Evolutionary conservation across 1,284 basidiomycete genomes (phyloP), one percentile per base, ranked within the genome.

Genomic region (Wallemia mellicola): DNA sequence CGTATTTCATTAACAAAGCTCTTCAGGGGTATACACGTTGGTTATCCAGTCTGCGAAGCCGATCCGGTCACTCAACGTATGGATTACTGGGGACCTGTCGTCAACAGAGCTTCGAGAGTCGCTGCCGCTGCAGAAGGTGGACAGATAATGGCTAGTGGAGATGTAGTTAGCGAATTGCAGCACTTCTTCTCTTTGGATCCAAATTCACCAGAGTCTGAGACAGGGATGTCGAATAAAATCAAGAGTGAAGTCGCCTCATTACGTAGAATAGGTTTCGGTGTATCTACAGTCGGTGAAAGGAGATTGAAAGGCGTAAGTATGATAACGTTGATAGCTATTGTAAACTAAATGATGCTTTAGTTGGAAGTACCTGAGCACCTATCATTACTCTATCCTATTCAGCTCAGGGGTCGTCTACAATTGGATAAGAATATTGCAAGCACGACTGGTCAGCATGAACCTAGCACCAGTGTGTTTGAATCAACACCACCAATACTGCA

Each of bases 71-170:
- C 91, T 2, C 75, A 81, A 62, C 82, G 94, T 26, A 98, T 99
- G 94, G 92, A 98, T 71, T 94, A 94, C 71, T 86, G 91, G 66
- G 88, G 88, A 0, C 81, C 86, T 1, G 85, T 91, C 78, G 86
- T 91, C 64, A 94, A 94, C 69, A 82, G 91, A 54, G 77, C 92
- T 0, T 80, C 92, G 1, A 77, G 94, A 60, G 86, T 99, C 67
- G 79, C 76, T 63, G 80, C 82, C 32, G 79, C 75, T 60, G 89
- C 94, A 1, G 80, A 81, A 27, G 94, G 94, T 15, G 94, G 94
- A 0, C 87, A 98, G 71, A 88, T 98, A 67, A 82, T 88, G 79
- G 83, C 86, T 66, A 88, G 85, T 65, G 79, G 81, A 19, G 91
- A 96, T 64, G 82, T 95, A 63, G 75, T 89, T 61, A 79, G 81